Evolutionary conservation across 2,329 filamentous ascomycete genomes (phyloP), one percentile per base, ranked within the genome.

Genomic region (Rhytidhysteron rufulum): DNA sequence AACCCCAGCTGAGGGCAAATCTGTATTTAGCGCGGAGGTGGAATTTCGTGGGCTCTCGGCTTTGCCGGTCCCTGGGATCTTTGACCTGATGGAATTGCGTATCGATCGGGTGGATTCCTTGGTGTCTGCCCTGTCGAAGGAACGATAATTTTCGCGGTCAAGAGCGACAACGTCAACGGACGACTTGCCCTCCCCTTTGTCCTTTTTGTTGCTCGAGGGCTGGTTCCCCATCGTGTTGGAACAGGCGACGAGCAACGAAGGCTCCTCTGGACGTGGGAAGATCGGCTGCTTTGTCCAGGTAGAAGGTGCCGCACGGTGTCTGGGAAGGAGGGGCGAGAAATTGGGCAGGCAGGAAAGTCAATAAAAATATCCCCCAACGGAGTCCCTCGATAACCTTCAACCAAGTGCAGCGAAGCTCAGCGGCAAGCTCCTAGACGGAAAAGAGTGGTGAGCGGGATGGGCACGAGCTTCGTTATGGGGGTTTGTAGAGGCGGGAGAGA

Each of bases 31-130:
- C 29, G 67, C 72, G 19, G 86, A 73, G 27, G 78, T 74, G 10
- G 90, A 95, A 51, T 77, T 82, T 50, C 88, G 78, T 17, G 90
- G 89, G 62, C 90, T 95, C 59, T 95, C 90, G 33, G 73, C 80
- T 59, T 80, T 86, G 47, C 74, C 74, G 51, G 59, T 74, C 25
- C 85, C 86, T 2, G 86, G 88, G 44, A 95, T 96, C 70, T 96
- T 96, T 47, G 88, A 94, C 45, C 88, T 80, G 52, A 97, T 78
- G 7, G 79, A 79, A 29, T 82, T 85, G 52, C 87, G 82, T 65
- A 96, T 83, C 4, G 90, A 96, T 50, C 89, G 85, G 22, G 85
- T 81, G 5, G 89, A 96, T 51, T 95, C 90, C 64, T 90, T 91
- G 20, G 91, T 97, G 62, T 97, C 91, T 41, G 89, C 88, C 63